phyloP scores from a whole-genome alignment of 306 rosid genomes.

The Dicorynia guianensis region DNA sequence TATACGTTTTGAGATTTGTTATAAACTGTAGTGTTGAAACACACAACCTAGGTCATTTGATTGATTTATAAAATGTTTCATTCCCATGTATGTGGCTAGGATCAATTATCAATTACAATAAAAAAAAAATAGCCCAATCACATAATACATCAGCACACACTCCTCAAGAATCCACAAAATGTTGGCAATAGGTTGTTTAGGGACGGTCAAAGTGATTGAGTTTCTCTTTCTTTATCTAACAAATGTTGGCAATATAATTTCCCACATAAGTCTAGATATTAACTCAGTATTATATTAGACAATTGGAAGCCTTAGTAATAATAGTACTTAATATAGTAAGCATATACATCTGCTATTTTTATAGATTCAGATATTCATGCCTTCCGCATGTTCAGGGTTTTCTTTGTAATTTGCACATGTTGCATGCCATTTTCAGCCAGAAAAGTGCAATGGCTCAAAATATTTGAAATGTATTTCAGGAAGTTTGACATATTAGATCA shows the following conservation, averaged over 20 bases:
- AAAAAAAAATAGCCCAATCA: neutral
- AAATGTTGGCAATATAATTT: conserved; percentile 5
- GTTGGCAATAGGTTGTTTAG: too few relatives aligned
- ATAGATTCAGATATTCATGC: conserved; percentile 2
- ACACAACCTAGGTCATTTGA: neutral
- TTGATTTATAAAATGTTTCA: conserved; percentile 10
- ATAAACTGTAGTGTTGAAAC: neutral
- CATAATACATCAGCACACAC: neutral
- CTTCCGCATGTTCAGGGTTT: conserved; percentile 8
- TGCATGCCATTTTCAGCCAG: neutral
- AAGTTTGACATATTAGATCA: neutral
- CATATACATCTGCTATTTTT: conserved; percentile 15
- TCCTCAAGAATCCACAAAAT: conserved; percentile 6
- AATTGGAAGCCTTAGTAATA: too few relatives aligned
- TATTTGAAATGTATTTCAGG: conserved; percentile 1
- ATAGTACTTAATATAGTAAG: neutral
- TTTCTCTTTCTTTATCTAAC: too few relatives aligned
- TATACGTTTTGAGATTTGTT: neutral
- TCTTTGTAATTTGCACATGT: conserved; percentile 18
- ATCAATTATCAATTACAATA: neutral
- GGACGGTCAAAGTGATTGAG: too few relatives aligned
- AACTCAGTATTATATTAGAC: conserved; percentile 1
- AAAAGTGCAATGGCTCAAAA: neutral
- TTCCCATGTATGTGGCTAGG: conserved; percentile 6
- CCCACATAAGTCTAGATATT: conserved; percentile 1